Percentiles rank a stretch among this genome's conserved stretches.
Evolutionary conservation across 495 filamentous ascomycete genomes (phyloP).

Genomic region (Hypoxylon fuscum): DNA sequence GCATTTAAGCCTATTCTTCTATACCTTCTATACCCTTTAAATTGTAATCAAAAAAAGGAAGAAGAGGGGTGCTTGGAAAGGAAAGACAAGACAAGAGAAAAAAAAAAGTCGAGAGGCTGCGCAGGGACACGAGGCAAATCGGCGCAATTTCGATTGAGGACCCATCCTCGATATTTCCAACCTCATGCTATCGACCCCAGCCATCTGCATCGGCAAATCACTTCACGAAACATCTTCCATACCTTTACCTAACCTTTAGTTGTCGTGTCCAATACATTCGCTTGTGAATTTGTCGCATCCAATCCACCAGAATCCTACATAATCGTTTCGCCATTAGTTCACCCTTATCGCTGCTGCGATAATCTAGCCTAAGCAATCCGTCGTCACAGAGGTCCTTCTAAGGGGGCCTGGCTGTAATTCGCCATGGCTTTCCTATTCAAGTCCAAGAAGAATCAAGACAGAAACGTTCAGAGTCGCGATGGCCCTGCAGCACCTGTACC

Average conservation of each 20-base stretch:
- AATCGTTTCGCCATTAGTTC: conserved; percentile 6
- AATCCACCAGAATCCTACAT: conserved; percentile 3
- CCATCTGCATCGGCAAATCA: conserved; percentile 29
- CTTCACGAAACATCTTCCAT: conserved; percentile 16
- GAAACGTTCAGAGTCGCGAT: conserved; percentile 56
- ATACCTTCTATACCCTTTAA: conserved; percentile 1
- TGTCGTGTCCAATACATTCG: conserved; percentile 11
- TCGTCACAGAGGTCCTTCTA: conserved; percentile 35
- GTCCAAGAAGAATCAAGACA: conserved; percentile 70
- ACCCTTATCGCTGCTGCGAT: conserved; percentile 29
- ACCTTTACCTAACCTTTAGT: conserved; percentile 15
- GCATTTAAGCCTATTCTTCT: conserved; percentile 1
- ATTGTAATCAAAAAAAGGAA: conserved; percentile 18
- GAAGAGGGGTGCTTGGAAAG: conserved; percentile 24
- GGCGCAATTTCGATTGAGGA: conserved; percentile 35
- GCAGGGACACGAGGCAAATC: conserved; percentile 27
- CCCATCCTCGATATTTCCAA: conserved; percentile 36
- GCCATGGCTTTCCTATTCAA: conserved; percentile 79
- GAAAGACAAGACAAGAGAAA: not conserved
- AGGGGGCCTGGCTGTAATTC: conserved; percentile 34
- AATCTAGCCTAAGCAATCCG: conserved; percentile 10
- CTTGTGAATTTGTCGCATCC: conserved; percentile 7
- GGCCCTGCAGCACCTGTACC: conserved; percentile 49
- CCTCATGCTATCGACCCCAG: conserved; percentile 40
- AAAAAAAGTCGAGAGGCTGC: conserved; percentile 41